Evolutionary conservation across 257 asterid genomes (phyloP).

Genomic region (Fraxinus anomala): DNA sequence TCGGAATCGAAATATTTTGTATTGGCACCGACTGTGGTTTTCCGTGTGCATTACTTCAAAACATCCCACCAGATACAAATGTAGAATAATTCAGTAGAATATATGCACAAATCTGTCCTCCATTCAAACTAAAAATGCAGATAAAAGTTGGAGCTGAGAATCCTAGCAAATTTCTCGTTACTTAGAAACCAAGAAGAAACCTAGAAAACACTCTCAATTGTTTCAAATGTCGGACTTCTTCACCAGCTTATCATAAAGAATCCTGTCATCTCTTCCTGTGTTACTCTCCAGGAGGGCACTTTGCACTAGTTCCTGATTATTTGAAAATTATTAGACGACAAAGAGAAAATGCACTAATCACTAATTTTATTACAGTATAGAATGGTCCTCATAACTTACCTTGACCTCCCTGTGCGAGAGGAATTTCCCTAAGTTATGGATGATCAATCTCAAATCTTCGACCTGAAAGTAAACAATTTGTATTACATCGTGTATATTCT

Average conservation of each 20-base stretch:
- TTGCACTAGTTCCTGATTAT: conserved; percentile 72
- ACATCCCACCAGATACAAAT: neutral
- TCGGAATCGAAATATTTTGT: neutral
- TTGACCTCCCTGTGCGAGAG: conserved; percentile 86
- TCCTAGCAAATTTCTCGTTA: neutral
- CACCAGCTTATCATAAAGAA: conserved; percentile 77
- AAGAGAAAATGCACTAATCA: neutral
- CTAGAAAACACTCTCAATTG: neutral
- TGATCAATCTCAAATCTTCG: conserved; percentile 81
- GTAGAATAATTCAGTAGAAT: neutral
- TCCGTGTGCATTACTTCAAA: neutral
- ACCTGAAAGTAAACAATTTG: conserved; percentile 50
- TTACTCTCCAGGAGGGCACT: conserved; percentile 86
- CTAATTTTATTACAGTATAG: neutral
- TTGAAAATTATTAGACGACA: conserved; percentile 1
- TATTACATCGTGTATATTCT: conserved; percentile 3
- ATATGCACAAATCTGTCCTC: neutral
- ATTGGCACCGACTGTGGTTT: neutral
- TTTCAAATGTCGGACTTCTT: conserved; percentile 42
- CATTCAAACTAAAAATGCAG: neutral
- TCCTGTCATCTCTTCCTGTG: conserved; percentile 75
- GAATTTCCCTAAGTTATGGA: conserved; percentile 84
- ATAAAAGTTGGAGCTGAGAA: neutral
- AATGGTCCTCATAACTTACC: conserved; percentile 48
- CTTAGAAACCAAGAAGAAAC: neutral